Evolutionary conservation across 1,139 yeast genomes (phyloP), one percentile per base, ranked within the genome.

Genomic region (Geotrichum australiense): DNA sequence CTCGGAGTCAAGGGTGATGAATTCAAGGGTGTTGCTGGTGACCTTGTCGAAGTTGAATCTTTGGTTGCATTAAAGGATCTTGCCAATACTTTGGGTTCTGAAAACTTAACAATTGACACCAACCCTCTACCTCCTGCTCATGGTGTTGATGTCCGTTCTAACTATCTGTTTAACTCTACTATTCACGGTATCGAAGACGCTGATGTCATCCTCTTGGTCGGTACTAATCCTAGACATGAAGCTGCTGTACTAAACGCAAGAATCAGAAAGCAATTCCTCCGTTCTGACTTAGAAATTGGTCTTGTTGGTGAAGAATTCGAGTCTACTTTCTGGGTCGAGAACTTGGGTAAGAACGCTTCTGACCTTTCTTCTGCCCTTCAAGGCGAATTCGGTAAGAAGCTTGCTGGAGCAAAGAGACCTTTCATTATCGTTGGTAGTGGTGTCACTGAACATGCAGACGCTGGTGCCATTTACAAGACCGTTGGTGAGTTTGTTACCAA

Each of bases 191-290:
- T 85, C 52, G 94, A 83, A 63, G 80, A 78, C 43, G 87, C 93
- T 41, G 94, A 84, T 60, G 83, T 76, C 55, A 79, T 84, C 50
- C 70, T 84, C 55, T 70, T 84, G 53, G 73, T 84, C 46, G 94
- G 94, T 49, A 78, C 94, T 40, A 85, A 85, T 69, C 94, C 94
- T 53, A 76, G 95, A 62, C 87, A 76, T 57, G 95, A 85, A 68
- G 94, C 94, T 47, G 87, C 94, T 32, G 94, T 84, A 12, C 72
- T 85, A 55, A 85, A 85, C 62, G 76, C 93, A 34, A 77, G 94
- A 66, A 79, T 85, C 53, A 78, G 95, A 70, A 81, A 79, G 62
- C 79, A 74, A 47, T 85, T 93, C 93, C 70, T 85, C 59, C 69
- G 80, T 53, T 73, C 80, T 39, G 69, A 75, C 55, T 66, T 73